Percentiles rank a stretch among this genome's conserved stretches.
These are phyloP conservation scores for Lactarius psammicola DNA, from an alignment of 768 basidiomycete species.

Conservation along the genomic window DNA sequence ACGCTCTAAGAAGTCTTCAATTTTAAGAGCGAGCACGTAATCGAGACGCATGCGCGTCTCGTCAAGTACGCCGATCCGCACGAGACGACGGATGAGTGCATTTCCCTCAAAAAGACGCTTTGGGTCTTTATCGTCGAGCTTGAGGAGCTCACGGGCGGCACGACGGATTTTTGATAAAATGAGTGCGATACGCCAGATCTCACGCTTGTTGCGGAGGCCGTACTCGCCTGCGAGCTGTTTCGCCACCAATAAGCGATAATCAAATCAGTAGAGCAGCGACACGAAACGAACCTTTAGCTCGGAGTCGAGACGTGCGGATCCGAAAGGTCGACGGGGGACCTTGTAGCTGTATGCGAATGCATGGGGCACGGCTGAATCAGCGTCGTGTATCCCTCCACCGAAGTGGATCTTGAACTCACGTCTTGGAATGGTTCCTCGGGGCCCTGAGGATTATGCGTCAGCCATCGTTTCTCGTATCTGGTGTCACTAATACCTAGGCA, in stretches of 20 bases:
- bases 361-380: slow-evolving; percentile 70
- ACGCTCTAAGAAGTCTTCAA: slow-evolving; percentile 99
- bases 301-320: slow-evolving; percentile 97
- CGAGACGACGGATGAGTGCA: slow-evolving; percentile 92
- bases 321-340: slow-evolving; percentile 97
- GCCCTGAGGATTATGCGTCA: slow-evolving; percentile 53
- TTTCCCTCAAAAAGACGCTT: slow-evolving; percentile 99
- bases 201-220: slow-evolving; percentile 99
- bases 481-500: slow-evolving; percentile 71
- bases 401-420: slow-evolving; percentile 84
- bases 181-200: slow-evolving; percentile 99
- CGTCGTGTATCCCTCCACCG: slow-evolving; percentile 60
- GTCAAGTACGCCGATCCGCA: slow-evolving; percentile 99
- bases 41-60: slow-evolving; percentile 99
- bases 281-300: slow-evolving; percentile 81
- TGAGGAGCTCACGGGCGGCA: slow-evolving; percentile 99
- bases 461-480: slow-evolving; percentile 13
- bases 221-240: slow-evolving; percentile 96
- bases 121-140: slow-evolving; percentile 98
- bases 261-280: not conserved
- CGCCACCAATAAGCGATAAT: not conserved
- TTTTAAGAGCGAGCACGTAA: slow-evolving; percentile 99
- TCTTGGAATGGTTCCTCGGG: slow-evolving; percentile 90
- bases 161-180: slow-evolving; percentile 99
- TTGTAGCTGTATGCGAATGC: slow-evolving; percentile 73